Base-by-base conservation (phyloP, 2,329 filamentous ascomycete genomes). In the Dactylonectria macrodidyma region DNA sequence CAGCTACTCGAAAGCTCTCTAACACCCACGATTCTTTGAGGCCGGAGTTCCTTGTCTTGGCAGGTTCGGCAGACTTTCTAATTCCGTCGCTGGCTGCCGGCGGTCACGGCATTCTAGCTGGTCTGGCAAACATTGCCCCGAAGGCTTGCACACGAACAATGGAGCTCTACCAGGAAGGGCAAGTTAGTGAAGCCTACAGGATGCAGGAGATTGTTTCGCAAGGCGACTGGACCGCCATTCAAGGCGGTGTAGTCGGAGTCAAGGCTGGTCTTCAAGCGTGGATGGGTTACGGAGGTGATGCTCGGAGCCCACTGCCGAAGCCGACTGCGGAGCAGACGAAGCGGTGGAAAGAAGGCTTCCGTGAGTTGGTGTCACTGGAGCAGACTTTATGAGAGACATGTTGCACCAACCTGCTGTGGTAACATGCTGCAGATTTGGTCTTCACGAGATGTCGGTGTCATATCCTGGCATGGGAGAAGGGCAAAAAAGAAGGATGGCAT, bases 201-300 rank as follows among this genome's bases (percentile, higher is more conserved):
- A 79, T 92, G 68, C 92, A 94, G 79, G 90, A 89, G 52, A 81
- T 90, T 24, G 84, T 94, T 50, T 89, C 91, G 51, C 84, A 87
- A 57, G 92, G 90, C 52, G 92, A 94, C 81, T 93, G 91, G 92
- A 89, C 87, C 3, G 90, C 90, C 34, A 93, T 93, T 67, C 87
- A 92, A 75, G 89, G 90, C 63, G 92, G 92, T 54, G 90, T 94
- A 62, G 88, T 93, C 33, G 91, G 91, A 52, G 91, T 91, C 73
- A 94, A 94, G 83, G 87, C 89, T 62, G 91, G 88, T 5, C 80
- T 94, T 71, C 84, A 91, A 78, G 82, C 86, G n/a, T 91, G 89
- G 82, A 87, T 87, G 77, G 91, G 90, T 33, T 94, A 94, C 75
- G 92, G 92, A 65, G 90, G 90, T 75, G 81, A 71, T 67, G 76